These are phyloP conservation scores for Floccularia luteovirens DNA, from an alignment of 768 basidiomycete species.

Conservation along the genomic window DNA sequence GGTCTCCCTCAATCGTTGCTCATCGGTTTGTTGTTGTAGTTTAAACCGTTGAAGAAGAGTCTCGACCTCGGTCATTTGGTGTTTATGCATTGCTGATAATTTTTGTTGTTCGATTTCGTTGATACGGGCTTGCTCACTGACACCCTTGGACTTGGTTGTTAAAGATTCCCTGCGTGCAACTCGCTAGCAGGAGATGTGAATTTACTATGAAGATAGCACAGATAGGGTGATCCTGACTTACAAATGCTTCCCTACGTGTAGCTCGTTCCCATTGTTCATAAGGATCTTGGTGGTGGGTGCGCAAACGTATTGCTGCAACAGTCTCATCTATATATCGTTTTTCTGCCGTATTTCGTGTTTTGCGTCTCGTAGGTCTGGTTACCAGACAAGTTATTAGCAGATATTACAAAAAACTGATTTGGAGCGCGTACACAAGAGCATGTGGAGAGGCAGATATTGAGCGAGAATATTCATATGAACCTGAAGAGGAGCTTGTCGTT, in stretches of 20 bases:
- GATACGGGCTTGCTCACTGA: constrained; percentile 39
- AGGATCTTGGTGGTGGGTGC: constrained; percentile 44
- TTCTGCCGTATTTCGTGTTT: constrained; percentile 26
- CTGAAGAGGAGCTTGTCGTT: constrained; percentile 12
- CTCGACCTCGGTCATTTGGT: constrained; percentile 48
- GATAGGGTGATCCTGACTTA: constrained; percentile 18
- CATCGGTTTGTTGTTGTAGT: constrained; percentile 35
- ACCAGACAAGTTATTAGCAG: background rate
- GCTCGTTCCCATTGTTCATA: constrained; percentile 53
- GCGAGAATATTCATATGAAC: constrained; percentile 7
- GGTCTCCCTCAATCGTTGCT: constrained; percentile 30
- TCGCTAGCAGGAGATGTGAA: constrained; percentile 19
- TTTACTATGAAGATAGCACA: background rate
- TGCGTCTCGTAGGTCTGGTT: constrained; percentile 1
- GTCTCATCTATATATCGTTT: constrained; percentile 39
- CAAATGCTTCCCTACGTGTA: constrained; percentile 43
- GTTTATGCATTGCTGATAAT: constrained; percentile 31
- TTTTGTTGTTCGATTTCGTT: constrained; percentile 21
- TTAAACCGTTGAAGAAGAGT: constrained; percentile 32
- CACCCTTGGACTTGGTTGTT: constrained; percentile 21
- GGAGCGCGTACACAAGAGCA: constrained; percentile 9
- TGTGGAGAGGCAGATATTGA: constrained; percentile 7
- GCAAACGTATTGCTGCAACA: constrained; percentile 41
- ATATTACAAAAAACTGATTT: constrained; percentile 5
- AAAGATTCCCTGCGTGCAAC: constrained; percentile 36